phyloP scores from a whole-genome alignment of 78 protist species.

The Diacronema lutheri region DNA sequence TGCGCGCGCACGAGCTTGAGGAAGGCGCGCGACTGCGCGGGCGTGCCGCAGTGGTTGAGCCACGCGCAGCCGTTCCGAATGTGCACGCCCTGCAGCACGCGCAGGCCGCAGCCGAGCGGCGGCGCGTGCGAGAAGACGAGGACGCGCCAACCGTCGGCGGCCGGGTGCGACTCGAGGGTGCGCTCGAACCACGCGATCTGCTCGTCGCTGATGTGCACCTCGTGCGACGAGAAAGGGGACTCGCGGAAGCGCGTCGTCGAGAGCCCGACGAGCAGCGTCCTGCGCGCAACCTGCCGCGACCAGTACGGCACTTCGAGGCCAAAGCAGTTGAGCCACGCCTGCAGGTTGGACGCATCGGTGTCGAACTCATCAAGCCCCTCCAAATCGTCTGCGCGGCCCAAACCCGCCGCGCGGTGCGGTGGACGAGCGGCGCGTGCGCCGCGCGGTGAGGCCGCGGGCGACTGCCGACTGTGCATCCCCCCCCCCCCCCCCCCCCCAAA shows the following conservation, averaged over 20 bases:
- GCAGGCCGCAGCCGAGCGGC: constrained; percentile 8
- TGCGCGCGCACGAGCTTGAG: constrained; percentile 1
- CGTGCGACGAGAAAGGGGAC: constrained; percentile 17
- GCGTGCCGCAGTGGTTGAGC: constrained; percentile 20
- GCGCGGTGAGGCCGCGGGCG: too few species aligned
- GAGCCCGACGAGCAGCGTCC: constrained; percentile 16
- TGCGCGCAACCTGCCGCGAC: neutral
- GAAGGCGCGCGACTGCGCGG: neutral
- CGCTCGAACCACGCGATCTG: constrained; percentile 25
- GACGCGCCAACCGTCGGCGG: constrained; percentile 22
- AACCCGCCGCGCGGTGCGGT: too few species aligned
- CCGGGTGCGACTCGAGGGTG: neutral
- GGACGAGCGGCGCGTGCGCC: too few species aligned
- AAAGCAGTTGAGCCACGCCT: neutral
- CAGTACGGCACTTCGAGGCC: neutral
- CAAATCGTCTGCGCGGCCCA: neutral
- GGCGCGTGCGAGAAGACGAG: constrained; percentile 28
- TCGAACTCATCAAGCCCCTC: constrained; percentile 37
- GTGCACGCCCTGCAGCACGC: constrained; percentile 24
- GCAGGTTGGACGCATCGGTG: constrained; percentile 11
- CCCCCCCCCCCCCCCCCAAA: too few species aligned
- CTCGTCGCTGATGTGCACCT: neutral
- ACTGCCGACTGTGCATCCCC: too few species aligned
- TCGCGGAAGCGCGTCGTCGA: neutral
- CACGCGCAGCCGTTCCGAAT: constrained; percentile 28